Conservation (phyloP, 1,284 basidiomycete species). For the Mycena citricolor region DNA sequence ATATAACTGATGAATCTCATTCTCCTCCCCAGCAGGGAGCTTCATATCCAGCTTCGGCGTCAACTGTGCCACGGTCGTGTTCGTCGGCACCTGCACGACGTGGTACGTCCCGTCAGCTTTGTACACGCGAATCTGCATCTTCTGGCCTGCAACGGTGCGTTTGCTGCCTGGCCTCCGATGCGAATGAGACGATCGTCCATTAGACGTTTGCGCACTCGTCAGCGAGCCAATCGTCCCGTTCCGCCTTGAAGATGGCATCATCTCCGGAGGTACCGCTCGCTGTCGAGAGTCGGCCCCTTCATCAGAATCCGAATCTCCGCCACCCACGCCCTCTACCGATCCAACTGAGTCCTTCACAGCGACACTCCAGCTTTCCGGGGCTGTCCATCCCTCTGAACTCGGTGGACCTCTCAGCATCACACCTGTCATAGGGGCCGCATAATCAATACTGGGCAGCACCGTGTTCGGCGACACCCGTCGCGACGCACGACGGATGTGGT, state of each 20-base stretch:
- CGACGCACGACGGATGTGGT: conserved; percentile 23
- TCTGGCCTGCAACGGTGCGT: conserved; percentile 2
- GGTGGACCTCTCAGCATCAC: neutral
- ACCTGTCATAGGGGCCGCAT: neutral
- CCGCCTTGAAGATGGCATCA: no score
- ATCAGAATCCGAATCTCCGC: neutral
- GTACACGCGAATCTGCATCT: conserved; percentile 72
- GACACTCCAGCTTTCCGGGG: neutral
- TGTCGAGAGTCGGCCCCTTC: conserved; percentile 3
- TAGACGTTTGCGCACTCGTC: neutral
- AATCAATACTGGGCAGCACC: conserved; percentile 15
- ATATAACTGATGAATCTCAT: conserved; percentile 59
- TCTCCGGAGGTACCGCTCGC: neutral
- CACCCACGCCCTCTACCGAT: neutral
- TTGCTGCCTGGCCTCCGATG: neutral
- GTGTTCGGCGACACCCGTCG: conserved; percentile 55
- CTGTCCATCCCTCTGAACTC: neutral
- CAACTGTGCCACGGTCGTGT: conserved; percentile 6
- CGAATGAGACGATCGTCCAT: neutral
- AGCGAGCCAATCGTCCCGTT: neutral
- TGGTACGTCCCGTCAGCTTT: conserved; percentile 58
- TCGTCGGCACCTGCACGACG: conserved; percentile 1
- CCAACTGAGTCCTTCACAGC: neutral
- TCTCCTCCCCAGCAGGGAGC: conserved; percentile 33
- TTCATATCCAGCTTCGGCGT: conserved; percentile 8